phyloP scores from a whole-genome alignment of 139 green algal species.

The Zygnema circumcarinatum region DNA sequence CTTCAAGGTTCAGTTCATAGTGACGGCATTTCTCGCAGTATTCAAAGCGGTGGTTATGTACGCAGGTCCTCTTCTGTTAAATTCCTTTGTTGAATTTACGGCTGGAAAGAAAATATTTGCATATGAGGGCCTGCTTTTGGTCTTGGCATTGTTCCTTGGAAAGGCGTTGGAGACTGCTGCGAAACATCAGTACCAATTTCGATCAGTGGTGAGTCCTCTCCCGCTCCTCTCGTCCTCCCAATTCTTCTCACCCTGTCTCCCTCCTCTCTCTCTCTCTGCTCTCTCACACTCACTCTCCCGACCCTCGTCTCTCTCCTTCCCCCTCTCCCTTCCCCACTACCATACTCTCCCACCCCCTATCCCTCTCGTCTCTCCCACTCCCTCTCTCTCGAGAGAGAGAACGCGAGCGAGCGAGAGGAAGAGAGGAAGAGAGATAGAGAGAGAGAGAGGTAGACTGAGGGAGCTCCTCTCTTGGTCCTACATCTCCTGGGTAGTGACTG shows the following conservation, averaged over 20 bases:
- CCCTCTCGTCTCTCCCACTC: background rate
- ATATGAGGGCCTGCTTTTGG: background rate
- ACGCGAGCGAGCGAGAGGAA: no score
- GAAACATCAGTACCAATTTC: constrained; percentile 9
- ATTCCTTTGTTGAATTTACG: constrained; percentile 16
- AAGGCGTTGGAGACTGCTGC: constrained; percentile 2
- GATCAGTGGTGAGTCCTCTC: no score
- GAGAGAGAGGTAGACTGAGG: no score
- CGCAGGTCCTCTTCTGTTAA: constrained; percentile 33
- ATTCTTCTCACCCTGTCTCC: background rate
- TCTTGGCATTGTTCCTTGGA: background rate
- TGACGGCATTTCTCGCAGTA: no score
- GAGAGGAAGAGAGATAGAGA: no score
- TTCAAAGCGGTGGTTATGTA: no score
- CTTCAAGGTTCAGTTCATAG: no score
- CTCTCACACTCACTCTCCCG: background rate
- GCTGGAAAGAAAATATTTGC: background rate
- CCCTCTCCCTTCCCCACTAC: background rate
- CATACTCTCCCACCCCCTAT: background rate
- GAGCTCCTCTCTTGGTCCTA: no score
- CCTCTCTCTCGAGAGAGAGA: background rate
- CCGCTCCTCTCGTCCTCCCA: background rate
- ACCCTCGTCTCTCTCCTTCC: background rate
- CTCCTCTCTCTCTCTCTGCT: background rate
- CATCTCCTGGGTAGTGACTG: background rate